phyloP scores from a whole-genome alignment of 2,329 filamentous ascomycete species.

The Paramyrothecium sp. region DNA sequence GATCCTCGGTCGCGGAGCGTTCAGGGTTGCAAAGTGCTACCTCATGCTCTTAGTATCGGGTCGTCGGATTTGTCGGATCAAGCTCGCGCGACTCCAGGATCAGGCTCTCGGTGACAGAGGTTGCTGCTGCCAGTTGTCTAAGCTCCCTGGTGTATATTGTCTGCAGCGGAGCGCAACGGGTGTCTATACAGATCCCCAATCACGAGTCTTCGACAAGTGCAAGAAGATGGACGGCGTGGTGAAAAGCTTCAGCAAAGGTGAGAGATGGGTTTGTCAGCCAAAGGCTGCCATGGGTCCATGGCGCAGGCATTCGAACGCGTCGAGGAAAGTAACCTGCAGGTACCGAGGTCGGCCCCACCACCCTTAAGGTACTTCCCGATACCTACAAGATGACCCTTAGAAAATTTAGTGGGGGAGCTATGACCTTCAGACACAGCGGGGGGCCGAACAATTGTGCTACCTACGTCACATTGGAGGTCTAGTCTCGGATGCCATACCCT shows the following conservation, averaged over 20 bases:
- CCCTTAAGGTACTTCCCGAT: not conserved
- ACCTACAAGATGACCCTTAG: not conserved
- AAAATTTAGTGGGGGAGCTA: not conserved
- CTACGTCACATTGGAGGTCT: too few relatives aligned
- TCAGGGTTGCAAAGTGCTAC: slow-evolving; percentile 47
- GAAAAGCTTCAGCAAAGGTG: not conserved
- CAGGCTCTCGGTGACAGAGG: too few relatives aligned
- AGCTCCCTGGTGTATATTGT: too few relatives aligned
- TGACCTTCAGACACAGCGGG: too few relatives aligned
- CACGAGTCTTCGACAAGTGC: not conserved
- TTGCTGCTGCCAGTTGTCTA: too few relatives aligned
- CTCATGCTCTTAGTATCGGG: slow-evolving; percentile 21
- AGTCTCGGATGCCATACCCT: too few relatives aligned
- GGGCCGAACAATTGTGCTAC: too few relatives aligned
- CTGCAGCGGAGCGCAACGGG: too few relatives aligned
- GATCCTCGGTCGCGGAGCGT: slow-evolving; percentile 20
- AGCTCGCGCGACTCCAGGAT: not conserved
- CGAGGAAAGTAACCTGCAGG: not conserved
- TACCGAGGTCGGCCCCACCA: not conserved
- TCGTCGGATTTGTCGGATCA: slow-evolving; percentile 9
- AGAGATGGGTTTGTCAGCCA: not conserved
- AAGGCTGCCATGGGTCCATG: not conserved
- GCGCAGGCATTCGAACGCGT: not conserved
- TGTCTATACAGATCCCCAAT: too few relatives aligned
- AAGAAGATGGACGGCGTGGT: not conserved